Evolutionary conservation across 768 basidiomycete genomes (phyloP).

Genomic region (Russula sp.): DNA sequence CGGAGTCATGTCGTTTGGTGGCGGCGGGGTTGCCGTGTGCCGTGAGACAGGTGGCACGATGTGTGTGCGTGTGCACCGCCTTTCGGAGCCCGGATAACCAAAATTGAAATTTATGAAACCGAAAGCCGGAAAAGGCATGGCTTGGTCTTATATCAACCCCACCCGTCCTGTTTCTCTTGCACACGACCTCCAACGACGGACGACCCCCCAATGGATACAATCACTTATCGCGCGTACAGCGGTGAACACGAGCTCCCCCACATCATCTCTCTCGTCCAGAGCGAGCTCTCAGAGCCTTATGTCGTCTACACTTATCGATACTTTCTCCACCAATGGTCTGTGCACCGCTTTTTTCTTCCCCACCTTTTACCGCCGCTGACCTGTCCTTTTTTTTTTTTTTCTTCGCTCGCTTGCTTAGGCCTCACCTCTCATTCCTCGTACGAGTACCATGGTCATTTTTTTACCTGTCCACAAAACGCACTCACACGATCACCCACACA

Average conservation of each 20-base stretch:
- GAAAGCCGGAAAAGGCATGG: no score
- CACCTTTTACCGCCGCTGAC: conserved; percentile 17
- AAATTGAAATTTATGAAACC: no score
- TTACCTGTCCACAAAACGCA: not conserved
- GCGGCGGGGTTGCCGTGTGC: no score
- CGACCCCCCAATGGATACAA: conserved; percentile 9
- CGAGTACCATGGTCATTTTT: conserved; percentile 1
- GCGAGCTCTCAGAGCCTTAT: conserved; percentile 92
- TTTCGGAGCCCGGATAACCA: no score
- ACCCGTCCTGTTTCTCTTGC: not conserved
- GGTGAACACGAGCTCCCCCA: conserved; percentile 74
- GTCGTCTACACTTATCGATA: conserved; percentile 96
- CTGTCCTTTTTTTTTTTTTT: not conserved
- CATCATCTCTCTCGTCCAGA: conserved; percentile 84
- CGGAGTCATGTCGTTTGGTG: no score
- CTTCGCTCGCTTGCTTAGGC: conserved; percentile 42
- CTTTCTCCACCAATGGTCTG: conserved; percentile 93
- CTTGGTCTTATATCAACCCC: not conserved
- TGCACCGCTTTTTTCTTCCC: conserved; percentile 27
- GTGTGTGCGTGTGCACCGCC: no score
- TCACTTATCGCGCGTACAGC: conserved; percentile 57
- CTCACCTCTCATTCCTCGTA: conserved; percentile 80
- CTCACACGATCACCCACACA: not conserved
- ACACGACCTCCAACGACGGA: conserved; percentile 4
- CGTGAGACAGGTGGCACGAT: no score